Conservation (phyloP, 345 rosid genomes). For the Eucalyptus victrix region DNA sequence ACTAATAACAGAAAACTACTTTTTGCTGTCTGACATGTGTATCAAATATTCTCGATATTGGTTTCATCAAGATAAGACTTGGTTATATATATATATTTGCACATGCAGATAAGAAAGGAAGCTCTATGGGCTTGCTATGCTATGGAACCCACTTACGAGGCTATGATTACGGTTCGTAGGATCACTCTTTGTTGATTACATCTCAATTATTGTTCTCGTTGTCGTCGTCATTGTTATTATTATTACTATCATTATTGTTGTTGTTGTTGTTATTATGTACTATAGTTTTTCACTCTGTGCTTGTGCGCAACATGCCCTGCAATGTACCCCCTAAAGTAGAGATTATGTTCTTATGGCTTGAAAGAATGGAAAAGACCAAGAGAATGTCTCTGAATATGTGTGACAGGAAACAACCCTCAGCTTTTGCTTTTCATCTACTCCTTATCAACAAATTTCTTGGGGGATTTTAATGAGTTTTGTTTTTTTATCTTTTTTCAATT, state of each 20-base stretch:
- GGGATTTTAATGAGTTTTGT: neutral
- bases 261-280: neutral
- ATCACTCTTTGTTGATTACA: neutral
- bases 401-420: neutral
- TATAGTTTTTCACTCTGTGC: neutral
- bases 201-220: neutral
- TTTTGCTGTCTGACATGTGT: neutral
- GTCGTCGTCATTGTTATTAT: neutral
- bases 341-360: neutral
- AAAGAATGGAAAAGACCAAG: neutral
- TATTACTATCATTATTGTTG: neutral
- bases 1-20: neutral
- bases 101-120: conserved; percentile 74
- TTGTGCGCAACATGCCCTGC: neutral
- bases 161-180: conserved; percentile 65
- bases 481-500: neutral
- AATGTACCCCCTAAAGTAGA: neutral
- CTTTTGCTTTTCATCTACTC: neutral
- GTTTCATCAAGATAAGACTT: neutral
- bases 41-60: neutral
- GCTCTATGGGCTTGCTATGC: conserved; percentile 92
- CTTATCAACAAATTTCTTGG: neutral
- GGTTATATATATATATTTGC: neutral
- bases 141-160: conserved; percentile 76
- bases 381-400: neutral